These are phyloP conservation scores for Porcisia deanei DNA, from an alignment of 208 protist genomes.

Conservation along the genomic window DNA sequence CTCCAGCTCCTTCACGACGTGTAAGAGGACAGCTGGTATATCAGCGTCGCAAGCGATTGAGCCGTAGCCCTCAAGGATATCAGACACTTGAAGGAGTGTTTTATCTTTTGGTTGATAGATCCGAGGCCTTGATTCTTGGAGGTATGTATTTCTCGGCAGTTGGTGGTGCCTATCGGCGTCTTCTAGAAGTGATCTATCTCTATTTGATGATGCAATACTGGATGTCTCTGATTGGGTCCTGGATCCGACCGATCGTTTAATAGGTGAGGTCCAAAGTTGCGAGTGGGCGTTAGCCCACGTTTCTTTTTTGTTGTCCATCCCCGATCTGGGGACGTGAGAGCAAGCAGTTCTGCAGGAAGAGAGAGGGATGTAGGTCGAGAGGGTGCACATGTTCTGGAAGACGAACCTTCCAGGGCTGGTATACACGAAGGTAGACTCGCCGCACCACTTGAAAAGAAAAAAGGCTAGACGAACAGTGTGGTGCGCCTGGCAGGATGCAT, in stretches of 20 bases:
- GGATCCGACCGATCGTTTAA: slow-evolving; percentile 16
- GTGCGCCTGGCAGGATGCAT: not conserved
- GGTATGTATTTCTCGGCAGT: not conserved
- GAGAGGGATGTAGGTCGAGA: not conserved
- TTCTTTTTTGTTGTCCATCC: slow-evolving; percentile 32
- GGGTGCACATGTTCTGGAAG: not conserved
- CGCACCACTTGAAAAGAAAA: not conserved
- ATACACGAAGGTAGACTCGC: not conserved
- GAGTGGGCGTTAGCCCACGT: slow-evolving; percentile 35
- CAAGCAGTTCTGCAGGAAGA: not conserved
- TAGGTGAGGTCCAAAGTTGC: slow-evolving; percentile 30
- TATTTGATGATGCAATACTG: slow-evolving; percentile 27
- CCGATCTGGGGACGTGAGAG: not conserved
- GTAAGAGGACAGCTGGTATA: slow-evolving; percentile 43
- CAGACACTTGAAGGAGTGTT: slow-evolving; percentile 42
- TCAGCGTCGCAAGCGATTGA: slow-evolving; percentile 30
- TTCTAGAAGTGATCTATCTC: slow-evolving; percentile 39
- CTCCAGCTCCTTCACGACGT: slow-evolving; percentile 60
- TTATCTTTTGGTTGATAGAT: slow-evolving; percentile 12
- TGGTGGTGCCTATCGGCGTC: not conserved
- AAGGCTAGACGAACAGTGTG: not conserved
- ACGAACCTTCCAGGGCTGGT: not conserved
- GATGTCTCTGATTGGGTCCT: slow-evolving; percentile 31
- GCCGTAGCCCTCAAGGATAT: slow-evolving; percentile 62
- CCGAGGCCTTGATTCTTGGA: not conserved